A percentile compares a stretch with the other conserved stretches of the same genome.
Conservation (phyloP, 164 flowering plant species). For the Berberis vulgaris region DNA sequence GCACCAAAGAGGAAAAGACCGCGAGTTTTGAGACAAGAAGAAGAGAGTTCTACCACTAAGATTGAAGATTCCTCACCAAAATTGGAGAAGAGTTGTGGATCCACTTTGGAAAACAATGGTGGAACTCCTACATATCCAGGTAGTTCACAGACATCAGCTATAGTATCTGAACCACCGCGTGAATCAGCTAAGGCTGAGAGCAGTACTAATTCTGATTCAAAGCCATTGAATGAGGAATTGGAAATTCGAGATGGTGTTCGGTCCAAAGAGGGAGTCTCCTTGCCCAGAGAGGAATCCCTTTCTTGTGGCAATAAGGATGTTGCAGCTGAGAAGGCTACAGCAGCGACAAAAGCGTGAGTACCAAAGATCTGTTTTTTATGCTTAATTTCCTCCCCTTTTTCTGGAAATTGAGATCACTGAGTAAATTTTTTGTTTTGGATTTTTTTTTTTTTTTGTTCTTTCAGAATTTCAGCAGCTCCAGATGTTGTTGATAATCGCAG, state of each 20-base stretch:
- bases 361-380: neutral
- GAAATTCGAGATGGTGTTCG: conserved; percentile 15
- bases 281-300: conserved; percentile 36
- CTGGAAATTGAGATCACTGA: neutral
- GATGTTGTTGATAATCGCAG: conserved; percentile 24
- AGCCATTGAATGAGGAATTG: conserved; percentile 24
- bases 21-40: conserved; percentile 45
- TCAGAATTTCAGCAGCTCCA: neutral
- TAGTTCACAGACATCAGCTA: too few species aligned
- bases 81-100: conserved; percentile 36
- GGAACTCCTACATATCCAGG: conserved; percentile 1
- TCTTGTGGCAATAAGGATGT: conserved; percentile 27
- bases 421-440: neutral
- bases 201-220: conserved; percentile 7
- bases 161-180: too few species aligned
- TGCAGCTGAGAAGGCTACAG: conserved; percentile 16
- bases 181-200: too few species aligned
- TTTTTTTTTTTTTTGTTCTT: conserved; percentile 6
- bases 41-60: conserved; percentile 42
- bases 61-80: conserved; percentile 36
- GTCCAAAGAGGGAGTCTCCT: conserved; percentile 7
- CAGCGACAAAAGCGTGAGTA: conserved; percentile 38
- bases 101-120: conserved; percentile 35
- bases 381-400: neutral
- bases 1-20: conserved; percentile 94